phyloP scores from a whole-genome alignment of 257 asterid genomes.

The Fraxinus cuspidata region DNA sequence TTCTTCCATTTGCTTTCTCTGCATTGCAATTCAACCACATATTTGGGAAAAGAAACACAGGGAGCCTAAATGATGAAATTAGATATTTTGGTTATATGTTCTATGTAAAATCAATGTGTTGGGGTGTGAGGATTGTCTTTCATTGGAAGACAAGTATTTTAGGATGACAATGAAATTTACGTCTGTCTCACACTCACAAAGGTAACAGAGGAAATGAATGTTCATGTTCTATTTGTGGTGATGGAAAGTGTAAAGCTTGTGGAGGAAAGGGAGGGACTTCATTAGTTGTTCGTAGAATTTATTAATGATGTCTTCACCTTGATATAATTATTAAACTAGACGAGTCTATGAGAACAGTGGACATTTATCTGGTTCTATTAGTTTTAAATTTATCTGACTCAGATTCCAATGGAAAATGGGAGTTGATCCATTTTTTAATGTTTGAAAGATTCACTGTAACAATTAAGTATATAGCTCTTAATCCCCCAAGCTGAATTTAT shows the following conservation, averaged over 20 bases:
- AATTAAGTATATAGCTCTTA: not conserved
- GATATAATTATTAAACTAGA: not conserved
- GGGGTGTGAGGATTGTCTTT: not conserved
- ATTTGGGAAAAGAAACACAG: not conserved
- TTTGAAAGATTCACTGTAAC: not conserved
- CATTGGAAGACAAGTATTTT: not conserved
- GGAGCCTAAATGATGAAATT: not conserved
- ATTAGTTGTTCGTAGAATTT: not conserved
- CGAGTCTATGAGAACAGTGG: not conserved
- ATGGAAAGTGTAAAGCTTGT: not conserved
- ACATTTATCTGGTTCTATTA: slow-evolving; percentile 17
- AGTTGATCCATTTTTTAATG: slow-evolving; percentile 5
- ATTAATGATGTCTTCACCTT: slow-evolving; percentile 7
- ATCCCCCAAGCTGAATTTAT: not conserved
- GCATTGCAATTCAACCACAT: not conserved
- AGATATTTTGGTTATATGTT: not conserved
- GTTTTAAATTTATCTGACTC: not conserved
- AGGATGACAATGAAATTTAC: not conserved
- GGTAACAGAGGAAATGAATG: not conserved
- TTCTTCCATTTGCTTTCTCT: not conserved
- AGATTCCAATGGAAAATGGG: not conserved
- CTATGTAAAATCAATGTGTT: not conserved
- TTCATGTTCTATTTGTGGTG: not conserved
- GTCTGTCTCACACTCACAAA: not conserved
- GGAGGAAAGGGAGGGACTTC: not conserved